phyloP scores from a whole-genome alignment of 768 basidiomycete genomes.

The Auriscalpium microsporum region DNA sequence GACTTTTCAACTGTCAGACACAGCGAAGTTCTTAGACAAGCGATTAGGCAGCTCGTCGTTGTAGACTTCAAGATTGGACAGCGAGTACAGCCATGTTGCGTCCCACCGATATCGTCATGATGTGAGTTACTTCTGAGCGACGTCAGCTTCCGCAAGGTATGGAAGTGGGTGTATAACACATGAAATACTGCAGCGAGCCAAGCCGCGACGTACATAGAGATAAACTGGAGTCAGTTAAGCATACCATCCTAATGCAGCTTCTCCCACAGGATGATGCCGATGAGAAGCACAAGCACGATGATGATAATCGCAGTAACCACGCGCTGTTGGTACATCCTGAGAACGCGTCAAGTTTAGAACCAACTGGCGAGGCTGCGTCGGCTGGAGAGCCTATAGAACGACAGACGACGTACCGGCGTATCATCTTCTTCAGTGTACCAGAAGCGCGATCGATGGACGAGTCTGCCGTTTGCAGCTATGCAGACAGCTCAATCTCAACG shows the following conservation, averaged over 20 bases:
- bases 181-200: too few relatives aligned
- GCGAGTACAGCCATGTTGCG: too few relatives aligned
- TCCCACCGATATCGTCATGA: too few relatives aligned
- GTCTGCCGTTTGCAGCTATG: constrained; percentile 78
- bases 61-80: too few relatives aligned
- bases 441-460: constrained; percentile 85
- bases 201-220: neutral
- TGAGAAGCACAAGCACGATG: constrained; percentile 73
- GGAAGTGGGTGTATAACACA: too few relatives aligned
- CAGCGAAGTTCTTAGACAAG: too few relatives aligned
- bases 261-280: constrained; percentile 72
- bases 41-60: too few relatives aligned
- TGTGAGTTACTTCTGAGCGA: too few relatives aligned
- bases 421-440: constrained; percentile 91
- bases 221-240: neutral
- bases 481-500: neutral
- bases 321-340: constrained; percentile 96
- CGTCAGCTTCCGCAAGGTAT: too few relatives aligned
- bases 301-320: constrained; percentile 84
- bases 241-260: constrained; percentile 35
- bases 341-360: constrained; percentile 19
- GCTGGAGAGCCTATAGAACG: constrained; percentile 4
- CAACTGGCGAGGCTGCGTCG: constrained; percentile 17
- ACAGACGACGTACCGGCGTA: constrained; percentile 61
- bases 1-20: too few relatives aligned